These are phyloP conservation scores for Avicennia marina DNA, from an alignment of 257 asterid genomes.

Conservation along the genomic window DNA sequence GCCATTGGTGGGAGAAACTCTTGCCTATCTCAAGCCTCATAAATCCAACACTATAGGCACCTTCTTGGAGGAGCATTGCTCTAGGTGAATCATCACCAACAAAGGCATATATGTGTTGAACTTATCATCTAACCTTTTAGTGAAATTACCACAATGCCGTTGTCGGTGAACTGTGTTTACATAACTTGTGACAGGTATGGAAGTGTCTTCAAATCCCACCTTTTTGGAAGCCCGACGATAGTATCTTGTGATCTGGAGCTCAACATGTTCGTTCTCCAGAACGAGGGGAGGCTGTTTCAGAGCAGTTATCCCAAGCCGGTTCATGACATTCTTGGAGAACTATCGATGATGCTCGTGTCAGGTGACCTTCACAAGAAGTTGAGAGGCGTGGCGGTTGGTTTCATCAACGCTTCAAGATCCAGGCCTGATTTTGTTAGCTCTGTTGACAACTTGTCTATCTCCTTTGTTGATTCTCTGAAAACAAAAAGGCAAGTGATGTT, in stretches of 20 bases:
- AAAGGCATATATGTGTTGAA: background rate
- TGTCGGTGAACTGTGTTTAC: too few relatives aligned
- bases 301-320: constrained; percentile 65
- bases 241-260: constrained; percentile 71
- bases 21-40: constrained; percentile 59
- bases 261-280: constrained; percentile 52
- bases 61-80: constrained; percentile 51
- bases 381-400: constrained; percentile 34
- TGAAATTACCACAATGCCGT: background rate
- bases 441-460: constrained; percentile 28
- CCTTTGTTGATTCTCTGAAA: constrained; percentile 39
- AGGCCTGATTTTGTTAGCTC: constrained; percentile 29
- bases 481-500: constrained; percentile 27
- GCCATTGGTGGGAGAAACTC: constrained; percentile 71
- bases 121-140: background rate
- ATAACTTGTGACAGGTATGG: constrained; percentile 54
- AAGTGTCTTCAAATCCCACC: constrained; percentile 53
- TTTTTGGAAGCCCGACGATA: constrained; percentile 62
- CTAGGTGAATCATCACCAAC: constrained; percentile 23
- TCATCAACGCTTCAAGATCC: constrained; percentile 44
- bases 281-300: constrained; percentile 52
- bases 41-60: constrained; percentile 45
- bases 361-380: constrained; percentile 59
- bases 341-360: constrained; percentile 51
- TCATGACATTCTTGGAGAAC: constrained; percentile 47